Base-by-base conservation (phyloP, 345 rosid genomes). In the Cochlearia excelsa region DNA sequence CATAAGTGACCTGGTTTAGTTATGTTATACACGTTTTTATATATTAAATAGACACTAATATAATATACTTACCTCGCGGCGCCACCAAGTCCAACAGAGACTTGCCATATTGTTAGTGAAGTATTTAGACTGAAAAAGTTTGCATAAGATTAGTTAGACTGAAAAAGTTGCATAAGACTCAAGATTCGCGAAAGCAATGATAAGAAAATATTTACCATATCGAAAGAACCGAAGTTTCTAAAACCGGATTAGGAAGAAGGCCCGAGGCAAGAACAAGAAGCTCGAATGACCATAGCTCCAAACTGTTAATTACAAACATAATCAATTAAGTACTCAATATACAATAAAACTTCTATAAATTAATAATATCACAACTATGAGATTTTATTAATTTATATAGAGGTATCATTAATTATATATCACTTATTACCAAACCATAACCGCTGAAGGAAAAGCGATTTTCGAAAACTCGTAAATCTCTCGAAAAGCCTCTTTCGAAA, bases 391-490 rank as follows among this genome's bases (percentile, higher is more conserved):
- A 1, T 34, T 16, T 16, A 16, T 34, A 34, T 34, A 34, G 37
- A 34, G 37, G 6, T 34, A 3, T 34, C 6, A 34, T 34, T 34
- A 16, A 16, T 16, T 16, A 16, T 16, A 34, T 34, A 34, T 3
- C 6, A 34, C 37, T 34, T 34, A 37, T 9, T 77, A 80, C 82
- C 85, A 82, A 41, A 74, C 77, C 96, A 83, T 85, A 45, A 78
- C 30, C 5, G 90, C 79, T 1, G 96, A 85, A 50, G 93, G 96
- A 66, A 85, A 66, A 30, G 84, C 82, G 27, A 85, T 82, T 31
- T 54, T 72, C 30, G 82, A 30, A 67, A 88, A 85, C 7, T 37
- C 40, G 51, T 55, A n/a, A 34, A 80, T 41, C 29, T 75, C 53
- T 2, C 55, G 57, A 49, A 79, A 72, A 10, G 86, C 81, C 51